These are phyloP conservation scores for Macadamia tetraphylla DNA, from an alignment of 164 flowering plant genomes.

Conservation along the genomic window DNA sequence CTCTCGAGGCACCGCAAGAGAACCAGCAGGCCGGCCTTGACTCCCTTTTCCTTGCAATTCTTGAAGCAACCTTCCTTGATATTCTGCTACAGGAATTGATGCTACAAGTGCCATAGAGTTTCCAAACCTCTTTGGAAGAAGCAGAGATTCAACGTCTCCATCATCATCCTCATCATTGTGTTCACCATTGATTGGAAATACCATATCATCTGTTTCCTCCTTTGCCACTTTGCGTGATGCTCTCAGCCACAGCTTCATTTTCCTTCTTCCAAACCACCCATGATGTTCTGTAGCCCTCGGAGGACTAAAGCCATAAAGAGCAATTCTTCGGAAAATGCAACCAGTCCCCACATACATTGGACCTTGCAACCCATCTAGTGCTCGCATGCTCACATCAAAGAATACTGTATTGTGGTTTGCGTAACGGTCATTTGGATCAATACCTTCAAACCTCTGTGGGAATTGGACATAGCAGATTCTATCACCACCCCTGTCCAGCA, in stretches of 20 bases:
- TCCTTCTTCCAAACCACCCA: constrained; percentile 72
- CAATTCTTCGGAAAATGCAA: constrained; percentile 79
- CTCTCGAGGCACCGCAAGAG: constrained; percentile 76
- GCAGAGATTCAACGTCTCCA: constrained; percentile 45
- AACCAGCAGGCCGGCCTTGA: constrained; percentile 74
- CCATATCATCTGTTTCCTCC: constrained; percentile 46
- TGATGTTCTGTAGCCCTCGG: constrained; percentile 81
- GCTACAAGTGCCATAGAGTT: constrained; percentile 56
- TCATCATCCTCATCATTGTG: constrained; percentile 42
- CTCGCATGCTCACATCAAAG: constrained; percentile 87
- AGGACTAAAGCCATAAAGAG: constrained; percentile 86
- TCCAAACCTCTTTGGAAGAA: constrained; percentile 75
- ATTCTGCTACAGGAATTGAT: constrained; percentile 86
- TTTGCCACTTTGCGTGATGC: constrained; percentile 28
- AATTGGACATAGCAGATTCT: constrained; percentile 87
- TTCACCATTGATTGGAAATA: constrained; percentile 35
- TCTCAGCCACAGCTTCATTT: constrained; percentile 40
- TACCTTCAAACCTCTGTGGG: constrained; percentile 94
- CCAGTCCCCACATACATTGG: constrained; percentile 98
- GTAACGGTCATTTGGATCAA: constrained; percentile 84
- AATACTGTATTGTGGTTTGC: constrained; percentile 93
- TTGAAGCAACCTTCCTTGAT: constrained; percentile 71
- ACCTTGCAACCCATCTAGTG: constrained; percentile 89
- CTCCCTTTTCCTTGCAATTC: constrained; percentile 50
- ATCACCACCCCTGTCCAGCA: constrained; percentile 93